These are phyloP conservation scores for Beauveria sp. DNA, from an alignment of 2,329 filamentous ascomycete species.

Conservation along the genomic window DNA sequence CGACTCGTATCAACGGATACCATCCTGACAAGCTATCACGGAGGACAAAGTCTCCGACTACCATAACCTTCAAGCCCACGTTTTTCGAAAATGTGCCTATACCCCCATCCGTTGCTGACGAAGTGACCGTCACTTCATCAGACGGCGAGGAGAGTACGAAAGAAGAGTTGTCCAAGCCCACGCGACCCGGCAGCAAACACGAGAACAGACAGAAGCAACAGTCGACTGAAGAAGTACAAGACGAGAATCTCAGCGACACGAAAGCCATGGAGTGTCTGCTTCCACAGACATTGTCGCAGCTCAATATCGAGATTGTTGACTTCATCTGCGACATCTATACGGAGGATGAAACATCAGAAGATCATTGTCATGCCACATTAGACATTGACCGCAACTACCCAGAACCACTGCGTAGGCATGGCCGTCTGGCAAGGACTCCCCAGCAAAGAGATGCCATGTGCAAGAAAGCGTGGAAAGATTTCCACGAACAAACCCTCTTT, in stretches of 20 bases:
- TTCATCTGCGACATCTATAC: conserved; percentile 54
- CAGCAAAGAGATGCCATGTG: conserved; percentile 8
- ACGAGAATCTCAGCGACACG: conserved; percentile 16
- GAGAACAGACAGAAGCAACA: not conserved
- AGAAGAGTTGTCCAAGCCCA: not conserved
- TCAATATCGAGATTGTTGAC: conserved; percentile 49
- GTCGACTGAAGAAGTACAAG: not conserved
- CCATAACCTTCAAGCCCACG: conserved; percentile 25
- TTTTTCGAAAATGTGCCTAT: conserved; percentile 31
- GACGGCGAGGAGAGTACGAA: conserved; percentile 13
- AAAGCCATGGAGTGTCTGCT: conserved; percentile 29
- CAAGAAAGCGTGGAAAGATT: conserved; percentile 46
- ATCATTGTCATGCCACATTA: conserved; percentile 35
- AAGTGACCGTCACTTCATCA: conserved; percentile 15
- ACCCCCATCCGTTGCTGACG: conserved; percentile 16
- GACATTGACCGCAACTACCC: conserved; percentile 13
- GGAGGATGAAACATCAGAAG: conserved; percentile 46
- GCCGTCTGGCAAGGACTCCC: not conserved
- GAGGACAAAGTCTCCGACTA: conserved; percentile 6
- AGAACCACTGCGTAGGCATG: conserved; percentile 7
- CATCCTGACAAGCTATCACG: conserved; percentile 28
- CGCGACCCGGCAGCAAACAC: not conserved
- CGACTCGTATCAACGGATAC: conserved; percentile 22
- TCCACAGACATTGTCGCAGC: conserved; percentile 48
- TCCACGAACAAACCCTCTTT: conserved; percentile 58